Conservation (phyloP, 73 alveolate genomes). For the Halteria grandinella region DNA sequence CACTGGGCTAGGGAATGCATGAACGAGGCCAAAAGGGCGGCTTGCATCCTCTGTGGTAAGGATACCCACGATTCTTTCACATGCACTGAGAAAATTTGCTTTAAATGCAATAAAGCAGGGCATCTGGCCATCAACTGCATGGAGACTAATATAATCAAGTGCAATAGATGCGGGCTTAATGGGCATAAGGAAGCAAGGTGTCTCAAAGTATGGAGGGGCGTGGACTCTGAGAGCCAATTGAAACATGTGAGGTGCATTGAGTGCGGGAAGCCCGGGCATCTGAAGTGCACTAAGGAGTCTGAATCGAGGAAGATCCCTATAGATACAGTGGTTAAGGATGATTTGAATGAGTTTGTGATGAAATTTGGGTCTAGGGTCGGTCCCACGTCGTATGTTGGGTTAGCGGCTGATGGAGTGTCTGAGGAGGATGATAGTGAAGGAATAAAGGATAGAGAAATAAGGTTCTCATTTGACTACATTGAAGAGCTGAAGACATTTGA, state of each 20-base stretch:
- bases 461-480: too few relatives aligned
- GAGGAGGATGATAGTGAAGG: too few relatives aligned
- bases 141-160: slow-evolving; percentile 29
- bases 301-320: neutral
- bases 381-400: too few relatives aligned
- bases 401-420: too few relatives aligned
- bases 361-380: too few relatives aligned
- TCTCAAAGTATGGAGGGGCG: slow-evolving; percentile 30
- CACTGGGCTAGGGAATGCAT: slow-evolving; percentile 73
- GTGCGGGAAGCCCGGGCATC: slow-evolving; percentile 35
- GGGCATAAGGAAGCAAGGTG: slow-evolving; percentile 52
- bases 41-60: slow-evolving; percentile 63
- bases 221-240: neutral
- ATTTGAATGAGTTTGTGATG: slow-evolving; percentile 17
- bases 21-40: slow-evolving; percentile 35
- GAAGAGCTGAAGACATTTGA: too few relatives aligned
- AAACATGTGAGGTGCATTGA: slow-evolving; percentile 3
- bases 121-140: slow-evolving; percentile 74
- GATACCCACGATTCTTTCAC: slow-evolving; percentile 35
- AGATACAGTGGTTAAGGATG: slow-evolving; percentile 2
- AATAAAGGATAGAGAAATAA: too few relatives aligned
- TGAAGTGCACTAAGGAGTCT: slow-evolving; percentile 31
- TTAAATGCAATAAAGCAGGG: slow-evolving; percentile 73
- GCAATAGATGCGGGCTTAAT: slow-evolving; percentile 18
- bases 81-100: slow-evolving; percentile 60